Base-by-base conservation (phyloP, 1,284 basidiomycete genomes). In the Apiotrichum montevideense region DNA sequence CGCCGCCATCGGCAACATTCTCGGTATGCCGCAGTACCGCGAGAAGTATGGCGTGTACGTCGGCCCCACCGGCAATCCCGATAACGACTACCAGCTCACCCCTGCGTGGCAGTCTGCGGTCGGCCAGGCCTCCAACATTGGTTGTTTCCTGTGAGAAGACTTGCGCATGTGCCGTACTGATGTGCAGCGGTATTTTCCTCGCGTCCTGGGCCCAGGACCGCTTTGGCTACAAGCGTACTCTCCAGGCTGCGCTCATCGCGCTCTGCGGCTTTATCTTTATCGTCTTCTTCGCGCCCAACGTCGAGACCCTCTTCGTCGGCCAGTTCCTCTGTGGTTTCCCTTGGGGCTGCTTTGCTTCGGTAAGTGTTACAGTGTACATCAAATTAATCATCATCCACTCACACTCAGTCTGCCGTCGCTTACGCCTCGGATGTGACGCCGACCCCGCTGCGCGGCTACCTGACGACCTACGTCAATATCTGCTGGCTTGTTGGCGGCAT, bases 391-490 rank as follows among this genome's bases (percentile, higher is more conserved):
- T 3, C 3, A 2, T 29, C 29, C 29, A 29, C 29, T 29, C 29
- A 29, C 29, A 29, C 29, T 29, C 29, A 29, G 4, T 55, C 54
- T 3, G 54, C 54, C 1, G 54, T 56, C 32, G 62, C 73, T 1
- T 77, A 75, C 61, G 76, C 76, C 6, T 64, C 71, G 14, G 76
- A 77, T 40, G 67, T 77, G 35, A 63, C 63, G n/a, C 75, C 73
- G 3, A 60, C 71, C 32, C 50, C 64, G 6, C 66, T 77, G 6
- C 73, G 74, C 33, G 66, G 59, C 34, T 66, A 67, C 63, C 62
- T 75, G 15, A 75, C 74, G 39, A 71, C 70, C 46, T 76, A 69
- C 56, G 70, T 76, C 61, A 73, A 74, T 59, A 63, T 72, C 34
- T 74, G 72, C 64, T 75, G 72, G 72, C 71, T 65, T 37, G 66